Base-by-base conservation (phyloP, 768 basidiomycete species). In the Lactarius hatsudake region DNA sequence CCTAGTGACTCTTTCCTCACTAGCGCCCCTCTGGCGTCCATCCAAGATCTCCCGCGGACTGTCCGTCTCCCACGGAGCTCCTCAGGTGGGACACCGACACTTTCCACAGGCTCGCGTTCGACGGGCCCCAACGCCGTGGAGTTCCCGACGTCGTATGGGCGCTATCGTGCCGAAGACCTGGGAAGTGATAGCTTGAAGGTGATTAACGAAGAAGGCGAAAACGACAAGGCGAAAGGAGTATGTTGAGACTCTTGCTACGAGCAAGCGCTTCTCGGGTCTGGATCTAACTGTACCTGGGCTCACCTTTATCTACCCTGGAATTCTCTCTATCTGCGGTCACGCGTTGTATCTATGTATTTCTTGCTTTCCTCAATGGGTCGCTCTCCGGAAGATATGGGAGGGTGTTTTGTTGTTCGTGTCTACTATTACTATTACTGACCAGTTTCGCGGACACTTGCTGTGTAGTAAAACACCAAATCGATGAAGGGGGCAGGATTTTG, bases 71-170 rank as follows among this genome's bases (percentile, higher is more conserved):
- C 55, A 56, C 18, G 15, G 17, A 10, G 18, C 20, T 9, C 18
- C 7, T 53, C 23, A 26, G 3, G 30, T 20, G 30, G 54, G n/a
- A 63, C 53, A 23, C 53, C 36, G 53, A 40, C 58, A 3, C 10
- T 59, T 15, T 17, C 15, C n/a, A 59, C 17, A 26, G 38, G 38
- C 58, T 26, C 36, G 36, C 17, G 34, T 26, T 2, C 36, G 34
- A 12, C 38, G 23, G 58, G 10, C 5, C 40, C 58, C n/a, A 26
- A n/a, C n/a, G 62, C 30, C 53, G 62, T 63, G 1, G 62, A 63
- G 53, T 63, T 63, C 62, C 62, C 62, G 13, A 63, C 54, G 34
- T 53, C 48, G 32, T 63, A 63, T 40, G 62, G 62, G 34, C 62
- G 62, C 23, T 63, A 63, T 53, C 48, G 54, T n/a, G 54, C 62